Conservation (phyloP, 2,329 filamentous ascomycete species). For the Xylariaceae sp. region DNA sequence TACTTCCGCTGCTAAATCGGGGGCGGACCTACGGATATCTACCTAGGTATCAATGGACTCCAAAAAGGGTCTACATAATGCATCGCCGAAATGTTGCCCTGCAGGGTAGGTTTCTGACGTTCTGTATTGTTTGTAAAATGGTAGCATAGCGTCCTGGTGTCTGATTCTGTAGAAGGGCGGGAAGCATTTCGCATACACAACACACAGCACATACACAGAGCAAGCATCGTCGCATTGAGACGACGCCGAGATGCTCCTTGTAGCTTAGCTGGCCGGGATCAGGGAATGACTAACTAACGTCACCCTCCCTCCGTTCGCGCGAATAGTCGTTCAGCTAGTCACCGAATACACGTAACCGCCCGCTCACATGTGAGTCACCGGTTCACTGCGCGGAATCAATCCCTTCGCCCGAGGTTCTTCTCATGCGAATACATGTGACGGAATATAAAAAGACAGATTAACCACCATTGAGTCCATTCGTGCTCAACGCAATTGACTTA, state of each 20-base stretch:
- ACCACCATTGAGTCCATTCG: neutral
- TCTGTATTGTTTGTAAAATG: slow-evolving; percentile 1
- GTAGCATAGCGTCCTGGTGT: slow-evolving; percentile 11
- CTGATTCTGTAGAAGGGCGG: neutral
- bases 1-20: slow-evolving; percentile 75
- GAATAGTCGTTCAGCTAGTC: neutral
- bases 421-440: neutral
- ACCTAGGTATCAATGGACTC: neutral
- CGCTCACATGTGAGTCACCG: neutral
- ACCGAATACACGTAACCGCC: neutral
- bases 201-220: neutral
- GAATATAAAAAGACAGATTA: neutral
- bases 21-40: neutral
- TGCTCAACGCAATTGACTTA: neutral
- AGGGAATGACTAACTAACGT: neutral
- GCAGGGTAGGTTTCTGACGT: neutral
- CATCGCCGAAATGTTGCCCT: neutral
- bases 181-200: neutral
- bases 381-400: neutral
- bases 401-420: neutral
- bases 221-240: neutral
- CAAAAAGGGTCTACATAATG: neutral
- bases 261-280: neutral
- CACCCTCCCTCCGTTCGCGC: neutral
- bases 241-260: neutral